Conservation (phyloP, 2,329 filamentous ascomycete genomes). For the Trichophyton mentagrophytes region DNA sequence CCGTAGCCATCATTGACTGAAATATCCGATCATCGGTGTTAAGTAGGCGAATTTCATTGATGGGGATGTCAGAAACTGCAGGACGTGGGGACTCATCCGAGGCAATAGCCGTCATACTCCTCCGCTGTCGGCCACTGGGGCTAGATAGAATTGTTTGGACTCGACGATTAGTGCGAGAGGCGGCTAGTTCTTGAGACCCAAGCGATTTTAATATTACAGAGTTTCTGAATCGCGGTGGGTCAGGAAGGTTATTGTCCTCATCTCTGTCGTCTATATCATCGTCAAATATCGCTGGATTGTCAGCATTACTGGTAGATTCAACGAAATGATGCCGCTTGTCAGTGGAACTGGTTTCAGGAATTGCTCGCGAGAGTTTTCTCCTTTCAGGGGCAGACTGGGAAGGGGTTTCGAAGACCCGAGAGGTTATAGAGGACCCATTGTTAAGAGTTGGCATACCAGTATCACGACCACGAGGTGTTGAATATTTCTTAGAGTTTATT, state of each 20-base stretch:
- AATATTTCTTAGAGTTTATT: background rate
- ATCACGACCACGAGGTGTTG: background rate
- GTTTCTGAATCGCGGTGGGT: background rate
- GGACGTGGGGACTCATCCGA: slow-evolving; percentile 28
- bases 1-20: slow-evolving; percentile 22
- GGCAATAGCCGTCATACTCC: slow-evolving; percentile 31
- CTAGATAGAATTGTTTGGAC: slow-evolving; percentile 24
- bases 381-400: slow-evolving; percentile 16
- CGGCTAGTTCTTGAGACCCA: slow-evolving; percentile 2
- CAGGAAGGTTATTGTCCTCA: slow-evolving; percentile 5
- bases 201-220: background rate
- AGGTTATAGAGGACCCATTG: slow-evolving; percentile 29
- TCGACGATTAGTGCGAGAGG: slow-evolving; percentile 4
- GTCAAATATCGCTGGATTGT: no score
- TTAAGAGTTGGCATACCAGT: background rate
- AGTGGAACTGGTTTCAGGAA: slow-evolving; percentile 28
- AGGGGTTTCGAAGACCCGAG: slow-evolving; percentile 30
- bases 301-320: background rate
- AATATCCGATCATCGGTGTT: slow-evolving; percentile 31
- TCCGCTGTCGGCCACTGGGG: slow-evolving; percentile 26
- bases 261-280: background rate
- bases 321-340: slow-evolving; percentile 11
- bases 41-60: slow-evolving; percentile 23
- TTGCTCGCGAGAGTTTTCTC: slow-evolving; percentile 17
- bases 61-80: slow-evolving; percentile 17